Conservation (phyloP, 805 yeast genomes). For the Ogataea paradorogensis region DNA sequence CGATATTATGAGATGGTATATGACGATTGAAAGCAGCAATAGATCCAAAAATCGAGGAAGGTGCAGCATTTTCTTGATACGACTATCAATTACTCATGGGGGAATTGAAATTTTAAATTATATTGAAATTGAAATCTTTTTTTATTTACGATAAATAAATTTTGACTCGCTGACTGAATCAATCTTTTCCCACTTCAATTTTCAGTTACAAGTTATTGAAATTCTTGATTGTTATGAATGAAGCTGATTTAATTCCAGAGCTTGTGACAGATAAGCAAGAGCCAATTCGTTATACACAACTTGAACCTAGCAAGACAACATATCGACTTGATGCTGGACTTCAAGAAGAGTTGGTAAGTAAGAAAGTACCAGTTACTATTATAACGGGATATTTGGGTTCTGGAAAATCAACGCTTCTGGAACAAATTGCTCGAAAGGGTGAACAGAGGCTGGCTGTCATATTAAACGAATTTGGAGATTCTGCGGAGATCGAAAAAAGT, state of each 20-base stretch:
- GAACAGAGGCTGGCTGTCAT: conserved; percentile 81
- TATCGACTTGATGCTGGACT: conserved; percentile 19
- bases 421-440: conserved; percentile 67
- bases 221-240: conserved; percentile 1
- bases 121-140: no score
- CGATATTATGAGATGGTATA: conserved; percentile 50
- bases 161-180: neutral
- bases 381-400: conserved; percentile 94
- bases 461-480: conserved; percentile 88
- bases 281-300: conserved; percentile 25
- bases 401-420: conserved; percentile 86
- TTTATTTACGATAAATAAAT: no score
- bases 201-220: conserved; percentile 25
- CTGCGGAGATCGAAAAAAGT: conserved; percentile 84
- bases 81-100: no score
- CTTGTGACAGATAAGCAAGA: conserved; percentile 25
- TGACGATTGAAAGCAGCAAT: conserved; percentile 44
- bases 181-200: neutral
- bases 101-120: no score
- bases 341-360: conserved; percentile 20
- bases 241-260: conserved; percentile 28
- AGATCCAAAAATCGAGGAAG: conserved; percentile 16
- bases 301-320: neutral
- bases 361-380: conserved; percentile 83
- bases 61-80: conserved; percentile 9